Base-by-base conservation (phyloP, 768 basidiomycete genomes). In the Hebeloma cylindrosporum region DNA sequence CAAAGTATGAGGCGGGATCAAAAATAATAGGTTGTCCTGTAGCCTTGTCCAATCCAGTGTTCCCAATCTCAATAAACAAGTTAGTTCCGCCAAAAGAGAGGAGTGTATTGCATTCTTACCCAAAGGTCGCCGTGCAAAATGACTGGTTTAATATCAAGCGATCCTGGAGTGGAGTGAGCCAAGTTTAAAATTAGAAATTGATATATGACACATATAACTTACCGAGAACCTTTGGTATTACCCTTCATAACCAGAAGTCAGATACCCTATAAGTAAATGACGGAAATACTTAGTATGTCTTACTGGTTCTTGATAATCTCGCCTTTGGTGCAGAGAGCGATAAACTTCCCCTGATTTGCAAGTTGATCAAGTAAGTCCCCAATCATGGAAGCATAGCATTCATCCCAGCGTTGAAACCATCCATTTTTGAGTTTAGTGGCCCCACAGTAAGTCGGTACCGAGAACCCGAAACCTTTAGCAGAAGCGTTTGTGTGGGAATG, bases 51-150 rank as follows among this genome's bases (percentile, higher is more conserved):
- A 76, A 68, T 6, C 88, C 87, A 3, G 73, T 79, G 59, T 89
- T 90, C 5, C 88, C 87, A 46, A 82, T 85, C 88, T 88, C 25
- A 17, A 25, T 27, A 16, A 7, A 44, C 40, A 37, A 45, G 18
- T 43, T 26, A 26, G 34, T 16, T 23, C 28, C 16, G 13, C 16
- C 6, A 7, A 7, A 25, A 16, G 29, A 9, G 23, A 29, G 43
- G 30, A 10, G 7, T 28, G 7, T 18, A 21, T 33, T 11, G 21
- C 25, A 26, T 26, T 18, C 8, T 7, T 61, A 85, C 87, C 87
- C 88, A 91, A 26, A 90, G 70, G 59, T 90, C 88, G 1, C 88
- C 88, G 50, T 91, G 88, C 7, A 89, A 60, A 16, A 89, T 72
- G 2, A 82, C 85, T 1, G 88, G 88, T 30, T 78, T 62, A 22